Evolutionary conservation across 2,329 filamentous ascomycete species (phyloP).

Genomic region (Aspergillus puulaauensis): DNA sequence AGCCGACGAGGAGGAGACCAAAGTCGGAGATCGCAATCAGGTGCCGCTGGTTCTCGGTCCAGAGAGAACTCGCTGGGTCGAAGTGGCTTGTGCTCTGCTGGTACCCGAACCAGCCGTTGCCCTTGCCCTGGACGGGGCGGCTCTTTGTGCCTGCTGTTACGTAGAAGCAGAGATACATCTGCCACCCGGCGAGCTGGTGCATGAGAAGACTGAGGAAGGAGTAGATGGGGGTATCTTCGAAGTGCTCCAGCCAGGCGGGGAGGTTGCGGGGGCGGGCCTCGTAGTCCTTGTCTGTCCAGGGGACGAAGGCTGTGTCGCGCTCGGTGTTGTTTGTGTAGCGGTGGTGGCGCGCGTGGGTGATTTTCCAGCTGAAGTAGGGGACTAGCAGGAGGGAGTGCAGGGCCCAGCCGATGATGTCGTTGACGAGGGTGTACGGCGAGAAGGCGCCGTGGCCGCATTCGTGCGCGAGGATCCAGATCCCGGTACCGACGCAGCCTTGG

Average conservation of each 20-base stretch:
- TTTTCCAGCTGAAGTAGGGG: constrained; percentile 73
- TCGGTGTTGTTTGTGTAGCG: constrained; percentile 67
- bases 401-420: constrained; percentile 62
- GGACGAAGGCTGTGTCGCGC: constrained; percentile 66
- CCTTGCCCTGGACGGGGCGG: constrained; percentile 31
- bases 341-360: constrained; percentile 69
- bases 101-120: constrained; percentile 4
- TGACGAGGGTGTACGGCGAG: constrained; percentile 56
- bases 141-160: constrained; percentile 51
- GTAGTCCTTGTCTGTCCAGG: constrained; percentile 42
- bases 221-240: constrained; percentile 62
- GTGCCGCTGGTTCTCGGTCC: constrained; percentile 56
- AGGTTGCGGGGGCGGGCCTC: constrained; percentile 44
- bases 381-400: constrained; percentile 67
- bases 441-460: constrained; percentile 71
- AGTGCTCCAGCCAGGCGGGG: constrained; percentile 51
- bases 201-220: constrained; percentile 55
- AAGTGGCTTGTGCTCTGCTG: constrained; percentile 52
- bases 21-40: constrained; percentile 61
- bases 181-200: constrained; percentile 67
- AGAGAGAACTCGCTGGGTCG: constrained; percentile 61
- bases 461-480: constrained; percentile 70
- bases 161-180: constrained; percentile 63
- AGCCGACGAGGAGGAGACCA: constrained; percentile 55
- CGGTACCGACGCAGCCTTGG: constrained; percentile 66